A percentile compares a stretch with the other conserved stretches of the same genome.
These are phyloP conservation scores for Aspergillus hortae DNA, from an alignment of 2,329 filamentous ascomycete genomes.

Conservation along the genomic window DNA sequence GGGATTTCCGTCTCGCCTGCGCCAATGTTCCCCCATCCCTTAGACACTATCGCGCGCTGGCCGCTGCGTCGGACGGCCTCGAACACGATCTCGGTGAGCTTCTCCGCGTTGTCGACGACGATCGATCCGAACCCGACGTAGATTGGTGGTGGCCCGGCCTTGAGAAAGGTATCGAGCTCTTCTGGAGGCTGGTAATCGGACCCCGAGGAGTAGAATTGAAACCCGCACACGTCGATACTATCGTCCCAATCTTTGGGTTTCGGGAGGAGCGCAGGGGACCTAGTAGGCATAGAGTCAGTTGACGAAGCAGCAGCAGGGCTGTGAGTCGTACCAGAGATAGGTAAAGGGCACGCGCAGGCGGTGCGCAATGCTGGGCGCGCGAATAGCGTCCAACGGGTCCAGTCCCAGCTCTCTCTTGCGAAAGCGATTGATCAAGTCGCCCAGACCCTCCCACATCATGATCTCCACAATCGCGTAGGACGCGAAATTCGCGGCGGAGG, in stretches of 20 bases:
- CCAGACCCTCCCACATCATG: conserved; percentile 89
- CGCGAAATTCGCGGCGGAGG: conserved; percentile 74
- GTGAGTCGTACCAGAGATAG: conserved; percentile 68
- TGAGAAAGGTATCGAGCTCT: conserved; percentile 64
- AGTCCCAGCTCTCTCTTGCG: conserved; percentile 70
- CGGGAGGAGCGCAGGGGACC: conserved; percentile 71
- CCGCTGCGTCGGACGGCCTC: conserved; percentile 65
- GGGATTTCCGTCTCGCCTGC: conserved; percentile 67
- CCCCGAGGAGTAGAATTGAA: conserved; percentile 69
- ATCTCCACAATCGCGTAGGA: conserved; percentile 83
- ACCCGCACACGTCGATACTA: conserved; percentile 70
- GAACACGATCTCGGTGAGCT: conserved; percentile 68
- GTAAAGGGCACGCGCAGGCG: conserved; percentile 78
- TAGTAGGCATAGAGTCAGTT: conserved; percentile 14
- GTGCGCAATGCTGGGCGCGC: conserved; percentile 75
- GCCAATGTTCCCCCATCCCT: conserved; percentile 84
- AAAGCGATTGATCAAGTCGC: conserved; percentile 88
- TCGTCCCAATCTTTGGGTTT: conserved; percentile 73
- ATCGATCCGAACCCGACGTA: conserved; percentile 85
- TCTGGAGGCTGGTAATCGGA: conserved; percentile 63
- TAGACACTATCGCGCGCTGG: conserved; percentile 76
- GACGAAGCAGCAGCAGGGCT: not conserved
- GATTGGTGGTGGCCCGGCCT: conserved; percentile 66
- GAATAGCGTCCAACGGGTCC: conserved; percentile 73
- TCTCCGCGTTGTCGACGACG: conserved; percentile 71